Conservation (phyloP, 768 basidiomycete genomes). For the Coprinopsis strossmayeri region DNA sequence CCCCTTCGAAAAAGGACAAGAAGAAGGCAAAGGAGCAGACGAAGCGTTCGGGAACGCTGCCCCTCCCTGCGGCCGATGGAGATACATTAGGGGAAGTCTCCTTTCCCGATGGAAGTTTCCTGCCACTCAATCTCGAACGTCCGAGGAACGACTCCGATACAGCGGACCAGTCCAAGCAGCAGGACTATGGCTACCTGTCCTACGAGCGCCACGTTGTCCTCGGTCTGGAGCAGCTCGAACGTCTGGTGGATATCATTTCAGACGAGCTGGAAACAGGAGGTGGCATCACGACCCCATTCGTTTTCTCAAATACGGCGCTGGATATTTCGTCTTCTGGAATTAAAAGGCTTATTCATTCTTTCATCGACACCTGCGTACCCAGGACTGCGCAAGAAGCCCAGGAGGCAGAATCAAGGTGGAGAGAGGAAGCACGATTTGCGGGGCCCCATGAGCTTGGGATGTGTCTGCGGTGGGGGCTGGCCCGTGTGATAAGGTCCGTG, state of each 20-base stretch:
- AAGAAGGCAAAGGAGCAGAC: constrained; percentile 37
- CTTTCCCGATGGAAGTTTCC: constrained; percentile 46
- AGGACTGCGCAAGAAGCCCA: constrained; percentile 23
- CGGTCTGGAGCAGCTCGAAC: constrained; percentile 65
- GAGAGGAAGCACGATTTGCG: constrained; percentile 79
- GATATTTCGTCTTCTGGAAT: constrained; percentile 75
- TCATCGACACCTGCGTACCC: constrained; percentile 56
- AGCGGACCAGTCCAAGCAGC: constrained; percentile 20
- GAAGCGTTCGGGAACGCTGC: constrained; percentile 35
- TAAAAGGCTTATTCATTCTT: constrained; percentile 71
- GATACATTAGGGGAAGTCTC: constrained; percentile 20
- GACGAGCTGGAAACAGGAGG: constrained; percentile 67
- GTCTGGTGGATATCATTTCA: constrained; percentile 64
- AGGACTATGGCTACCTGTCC: constrained; percentile 68
- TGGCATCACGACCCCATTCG: constrained; percentile 83
- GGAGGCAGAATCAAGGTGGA: constrained; percentile 53
- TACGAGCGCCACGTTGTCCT: constrained; percentile 70
- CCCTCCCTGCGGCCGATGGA: constrained; percentile 23
- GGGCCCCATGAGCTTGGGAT: constrained; percentile 86
- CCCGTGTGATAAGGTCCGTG: constrained; percentile 65
- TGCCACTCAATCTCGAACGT: constrained; percentile 44
- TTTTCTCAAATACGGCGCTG: constrained; percentile 85
- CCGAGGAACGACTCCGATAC: constrained; percentile 32
- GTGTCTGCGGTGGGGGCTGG: constrained; percentile 89
- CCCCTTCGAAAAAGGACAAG: constrained; percentile 46